These are phyloP conservation scores for Chrysoporthe cubensis DNA, from an alignment of 2,329 filamentous ascomycete genomes.

Conservation along the genomic window DNA sequence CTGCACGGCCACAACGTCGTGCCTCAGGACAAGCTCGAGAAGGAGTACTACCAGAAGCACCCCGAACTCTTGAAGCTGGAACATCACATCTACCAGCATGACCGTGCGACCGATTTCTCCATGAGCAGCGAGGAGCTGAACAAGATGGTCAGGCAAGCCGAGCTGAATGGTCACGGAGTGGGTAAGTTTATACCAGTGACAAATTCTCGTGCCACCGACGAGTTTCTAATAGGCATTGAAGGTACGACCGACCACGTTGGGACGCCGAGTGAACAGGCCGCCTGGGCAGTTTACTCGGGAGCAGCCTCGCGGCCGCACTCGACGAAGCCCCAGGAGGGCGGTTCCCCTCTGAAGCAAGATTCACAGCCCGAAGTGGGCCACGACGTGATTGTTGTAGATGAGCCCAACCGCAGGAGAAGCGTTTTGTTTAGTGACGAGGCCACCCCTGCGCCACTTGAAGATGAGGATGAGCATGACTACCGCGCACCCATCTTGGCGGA, in stretches of 20 bases:
- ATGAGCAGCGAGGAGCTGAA: slow-evolving; percentile 90
- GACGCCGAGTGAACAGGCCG: slow-evolving; percentile 89
- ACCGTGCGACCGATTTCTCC: slow-evolving; percentile 71
- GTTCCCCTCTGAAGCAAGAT: slow-evolving; percentile 37
- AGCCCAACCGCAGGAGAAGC: slow-evolving; percentile 54
- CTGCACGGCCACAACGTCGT: slow-evolving; percentile 84
- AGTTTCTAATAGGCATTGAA: slow-evolving; percentile 45
- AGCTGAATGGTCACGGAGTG: slow-evolving; percentile 54
- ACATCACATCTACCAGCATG: slow-evolving; percentile 59
- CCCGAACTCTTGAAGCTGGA: slow-evolving; percentile 81
- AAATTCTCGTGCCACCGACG: neutral
- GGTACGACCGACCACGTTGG: slow-evolving; percentile 67
- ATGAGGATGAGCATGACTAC: slow-evolving; percentile 64
- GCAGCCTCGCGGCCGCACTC: slow-evolving; percentile 68
- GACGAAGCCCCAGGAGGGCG: slow-evolving; percentile 39
- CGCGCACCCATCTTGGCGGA: slow-evolving; percentile 83
- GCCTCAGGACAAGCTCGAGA: slow-evolving; percentile 80
- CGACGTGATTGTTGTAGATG: slow-evolving; percentile 77
- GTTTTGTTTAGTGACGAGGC: slow-evolving; percentile 48
- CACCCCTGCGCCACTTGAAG: slow-evolving; percentile 49
- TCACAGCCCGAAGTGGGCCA: slow-evolving; percentile 47
- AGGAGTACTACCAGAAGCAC: slow-evolving; percentile 91
- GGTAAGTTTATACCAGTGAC: slow-evolving; percentile 44
- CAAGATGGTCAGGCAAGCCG: slow-evolving; percentile 80
- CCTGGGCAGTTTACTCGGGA: slow-evolving; percentile 84